Evolutionary conservation across 1,284 basidiomycete species (phyloP), one percentile per base, ranked within the genome.

Genomic region (Naganishia albida): DNA sequence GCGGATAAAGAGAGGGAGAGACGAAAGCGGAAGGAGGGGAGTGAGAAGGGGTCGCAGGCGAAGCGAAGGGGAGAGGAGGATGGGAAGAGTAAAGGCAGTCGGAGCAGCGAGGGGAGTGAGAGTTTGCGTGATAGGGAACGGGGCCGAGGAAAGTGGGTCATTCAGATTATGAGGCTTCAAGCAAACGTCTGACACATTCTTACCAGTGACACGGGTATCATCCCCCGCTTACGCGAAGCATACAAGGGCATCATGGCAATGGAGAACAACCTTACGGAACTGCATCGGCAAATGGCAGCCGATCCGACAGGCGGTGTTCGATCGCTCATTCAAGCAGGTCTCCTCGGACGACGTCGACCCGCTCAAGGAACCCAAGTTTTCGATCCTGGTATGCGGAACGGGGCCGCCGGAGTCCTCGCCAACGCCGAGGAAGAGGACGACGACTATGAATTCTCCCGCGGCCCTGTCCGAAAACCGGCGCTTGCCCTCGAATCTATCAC

Each of bases 41-140:
- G 66, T 40, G 78, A 78, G 66, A 70, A 75, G 46, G 73, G 73
- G 13, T 6, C 34, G 23, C 38, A 49, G 49, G 43, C 44, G 28
- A 56, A 63, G 43, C 51, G 70, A 64, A 49, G 70, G 63, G 42
- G 71, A 71, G 51, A 73, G 49, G 71, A 71, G 26, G 78, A 79
- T 64, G 70, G 70, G 12, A 72, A 70, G 49, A 76, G 74, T 44
- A 72, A 72, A 39, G 76, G 74, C 2, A 77, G 75, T 64, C 69
- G 77, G 50, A 77, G 76, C 57, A 78, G 76, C 59, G 80, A 82
- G 62, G 79, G 80, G 28, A 78, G 78, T 65, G 78, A 79, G 68
- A 79, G 77, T 67, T 73, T 81, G 50, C 79, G 78, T 71, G 74
- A 80, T 67, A 63, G 77, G 48, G 72, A 78, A 55, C 67, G 80